Evolutionary conservation across 2,329 filamentous ascomycete genomes (phyloP), one percentile per base, ranked within the genome.

Genomic region (Myriosclerotinia curreyana): DNA sequence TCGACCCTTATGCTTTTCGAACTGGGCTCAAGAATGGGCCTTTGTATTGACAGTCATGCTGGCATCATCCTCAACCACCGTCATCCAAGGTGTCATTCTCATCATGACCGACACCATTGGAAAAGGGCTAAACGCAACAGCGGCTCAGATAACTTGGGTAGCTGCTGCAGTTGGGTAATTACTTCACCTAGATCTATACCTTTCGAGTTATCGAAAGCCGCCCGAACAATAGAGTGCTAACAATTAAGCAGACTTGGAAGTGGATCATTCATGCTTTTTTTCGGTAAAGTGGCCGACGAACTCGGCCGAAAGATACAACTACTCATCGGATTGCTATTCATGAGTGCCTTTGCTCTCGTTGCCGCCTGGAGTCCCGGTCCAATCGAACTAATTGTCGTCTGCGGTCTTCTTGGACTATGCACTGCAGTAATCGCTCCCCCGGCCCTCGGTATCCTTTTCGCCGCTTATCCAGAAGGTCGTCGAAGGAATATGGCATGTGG

Each of bases 101-200:
- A 86, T 88, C 65, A 84, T 88, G 66, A 86, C 85, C 1, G 82
- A 82, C 0, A 82, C 82, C 52, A 86, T 88, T 52, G 85, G 82
- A 1, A 72, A 74, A n/a, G 83, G 86, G 65, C 73, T 89, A 62
- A 71, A 78, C 53, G 89, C 90, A 86, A 83, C 81, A 3, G 84
- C 83, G 54, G 83, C 85, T 1, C 80, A 90, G 70, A 83, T 90
- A 31, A 87, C 86, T 0, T 90, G 87, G 86, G 85, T 89, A 66
- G 81, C 80, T 54, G 86, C 86, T 9, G 81, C 86, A n/a, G 79
- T 83, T 48, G 83, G 83, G 77, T 83, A 76, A 75, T 42, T 46
- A 12, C 48, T 15, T 25, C 17, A 15, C 20, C 20, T 48, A 25
- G 2, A 46, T 50, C 12, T 52, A 36, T 56, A 28, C 5, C 1